A percentile compares a stretch with the other conserved stretches of the same genome.
Conservation (phyloP, 1,284 basidiomycete species). For the Sporisorium graminicola region DNA sequence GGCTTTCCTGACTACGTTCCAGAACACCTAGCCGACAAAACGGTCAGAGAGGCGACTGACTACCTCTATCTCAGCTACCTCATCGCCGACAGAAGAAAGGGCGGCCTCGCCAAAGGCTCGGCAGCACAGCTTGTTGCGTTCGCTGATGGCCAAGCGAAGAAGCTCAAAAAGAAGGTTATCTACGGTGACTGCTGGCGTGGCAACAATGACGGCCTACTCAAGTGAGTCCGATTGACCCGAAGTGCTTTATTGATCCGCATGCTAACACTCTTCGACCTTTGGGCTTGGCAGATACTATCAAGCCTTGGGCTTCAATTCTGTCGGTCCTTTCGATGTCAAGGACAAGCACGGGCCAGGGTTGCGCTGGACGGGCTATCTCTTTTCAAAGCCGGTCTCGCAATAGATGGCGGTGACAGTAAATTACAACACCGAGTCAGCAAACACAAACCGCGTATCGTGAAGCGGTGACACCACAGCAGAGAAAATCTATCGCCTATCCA, state of each 20-base stretch:
- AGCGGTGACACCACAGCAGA: not conserved
- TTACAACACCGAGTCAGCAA: not conserved
- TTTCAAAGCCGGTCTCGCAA: constrained; percentile 14
- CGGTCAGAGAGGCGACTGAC: not conserved
- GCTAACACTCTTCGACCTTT: not conserved
- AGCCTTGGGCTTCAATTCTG: constrained; percentile 26
- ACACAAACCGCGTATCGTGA: no score
- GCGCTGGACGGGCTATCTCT: constrained; percentile 43
- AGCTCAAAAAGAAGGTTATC: constrained; percentile 12
- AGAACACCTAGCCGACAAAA: not conserved
- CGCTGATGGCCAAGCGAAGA: constrained; percentile 5
- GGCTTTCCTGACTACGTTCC: constrained; percentile 33
- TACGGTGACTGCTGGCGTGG: constrained; percentile 52
- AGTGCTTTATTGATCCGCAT: no score
- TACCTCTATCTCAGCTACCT: constrained; percentile 46
- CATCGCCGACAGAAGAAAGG: constrained; percentile 34
- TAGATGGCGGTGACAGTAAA: not conserved
- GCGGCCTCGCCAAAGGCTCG: constrained; percentile 28
- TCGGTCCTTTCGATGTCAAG: constrained; percentile 37
- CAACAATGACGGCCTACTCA: constrained; percentile 34
- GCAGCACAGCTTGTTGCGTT: constrained; percentile 21
- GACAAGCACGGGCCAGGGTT: constrained; percentile 42
- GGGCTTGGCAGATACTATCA: constrained; percentile 35
- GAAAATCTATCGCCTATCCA: constrained; percentile 27
- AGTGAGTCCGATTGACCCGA: constrained; percentile 17